Base-by-base conservation (phyloP, 2,329 filamentous ascomycete species). In the Beauveria sp. region DNA sequence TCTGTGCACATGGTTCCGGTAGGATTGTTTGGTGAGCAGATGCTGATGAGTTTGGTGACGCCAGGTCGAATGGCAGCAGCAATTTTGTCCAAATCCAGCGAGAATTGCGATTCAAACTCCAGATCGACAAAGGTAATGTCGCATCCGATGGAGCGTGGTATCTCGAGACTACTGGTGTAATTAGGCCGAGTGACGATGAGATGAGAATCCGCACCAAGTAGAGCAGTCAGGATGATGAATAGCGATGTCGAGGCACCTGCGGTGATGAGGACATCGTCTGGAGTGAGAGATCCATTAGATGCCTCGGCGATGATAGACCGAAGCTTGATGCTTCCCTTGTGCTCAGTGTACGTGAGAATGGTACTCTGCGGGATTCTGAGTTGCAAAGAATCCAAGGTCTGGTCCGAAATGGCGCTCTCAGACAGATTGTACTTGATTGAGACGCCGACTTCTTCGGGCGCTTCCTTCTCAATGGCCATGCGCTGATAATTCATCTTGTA, bases 381-480 rank as follows among this genome's bases (percentile, higher is more conserved):
- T 8, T 53, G 54, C 14, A 69, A 47, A 16, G 61, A 62, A 0
- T 62, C 46, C 1, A 69, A 46, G n/a, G 59, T 66, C 50, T 67
- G 66, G 43, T 67, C 67, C 6, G 64, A 54, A 47, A 69, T 62
- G 41, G 65, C 63, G 48, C 65, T 69, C 47, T 69, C 67, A 3
- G 66, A 66, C 8, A 69, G 62, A 40, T 68, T 68, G 59, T 65
- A 64, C 24, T 64, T 64, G 61, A 69, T 68, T 28, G 60, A 60
- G 58, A 61, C 61, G 8, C 67, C 66, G 18, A 64, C 64, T 55
- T 69, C 67, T 41, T 69, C 67, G 0, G 66, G 67, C 1, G 66
- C 66, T 41, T 68, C 67, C 14, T 65, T 64, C 55, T 69, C 67
- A 54, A 69, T 68, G 22, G 64, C 51, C 65, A 67, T 69, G 26